Base-by-base conservation (phyloP, 768 basidiomycete genomes). In the Agaricus blazei region DNA sequence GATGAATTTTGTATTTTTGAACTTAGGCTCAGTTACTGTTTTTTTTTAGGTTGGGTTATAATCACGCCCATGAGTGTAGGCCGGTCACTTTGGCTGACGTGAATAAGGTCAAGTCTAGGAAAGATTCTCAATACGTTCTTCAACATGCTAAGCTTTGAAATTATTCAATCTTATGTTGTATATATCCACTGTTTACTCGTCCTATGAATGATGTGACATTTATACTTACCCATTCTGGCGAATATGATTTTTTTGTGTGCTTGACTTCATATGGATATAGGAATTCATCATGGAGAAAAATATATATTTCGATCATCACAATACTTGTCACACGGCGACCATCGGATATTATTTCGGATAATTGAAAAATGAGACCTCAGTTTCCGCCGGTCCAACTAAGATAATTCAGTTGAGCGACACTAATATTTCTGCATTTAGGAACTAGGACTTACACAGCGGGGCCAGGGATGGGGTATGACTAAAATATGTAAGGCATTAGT, bases 71-170 rank as follows among this genome's bases (percentile, higher is more conserved):
- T 58, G 83, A 87, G 64, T 85, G 81, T 62, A 79, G 79, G 12
- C 75, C 79, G 0, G 68, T 91, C 29, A 85, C 85, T 3, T 70
- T 74, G 62, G 70, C 68, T 0, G 89, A 93, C 58, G 75, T 93
- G 3, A 76, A 88, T 64, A 90, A 84, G 70, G 88, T 89, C 59
- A 90, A 87, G 71, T 84, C 88, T 34, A 83, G 75, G 71, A 74
- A 80, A 41, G 72, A 74, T 34, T 88, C 87, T 14, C 58, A 67
- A 14, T 80, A 73, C 63, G 68, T 82, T 46, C 63, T 82, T 42
- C 68, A 72, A 36, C 69, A 75, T 58, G 80, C 80, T 28, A 80
- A 76, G 58, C 71, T 80, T 24, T 80, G 58, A 69, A 49, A 19
- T 23, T 24, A 15, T n/a, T 12, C 3, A 34, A 19, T 19, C 34